Base-by-base conservation (phyloP, 2,329 filamentous ascomycete genomes). In the Endocalyx cinctus region DNA sequence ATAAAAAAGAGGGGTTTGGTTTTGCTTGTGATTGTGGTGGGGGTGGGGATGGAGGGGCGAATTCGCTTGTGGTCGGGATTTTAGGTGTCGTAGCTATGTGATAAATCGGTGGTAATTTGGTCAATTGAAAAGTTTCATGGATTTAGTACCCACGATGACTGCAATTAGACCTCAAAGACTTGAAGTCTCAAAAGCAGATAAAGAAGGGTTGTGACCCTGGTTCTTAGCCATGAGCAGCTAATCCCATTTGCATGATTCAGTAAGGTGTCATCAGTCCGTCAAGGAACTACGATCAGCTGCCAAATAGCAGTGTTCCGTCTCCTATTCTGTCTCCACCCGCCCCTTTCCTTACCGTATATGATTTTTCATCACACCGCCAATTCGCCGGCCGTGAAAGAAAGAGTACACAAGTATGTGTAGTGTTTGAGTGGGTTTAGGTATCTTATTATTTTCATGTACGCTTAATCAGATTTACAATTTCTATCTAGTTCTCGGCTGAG, bases 241-340 rank as follows among this genome's bases (percentile, higher is more conserved):
- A n/a, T 20, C 18, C 20, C 8, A 23, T 31, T 19, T 31, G 29
- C 29, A 31, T 31, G 29, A 31, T 20, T 19, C 29, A 31, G 13
- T 8, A 18, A 19, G 15, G 16, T 19, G 29, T 31, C 29, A 20
- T 10, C 29, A 18, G 29, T 13, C 29, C 29, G 29, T n/a, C 20
- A 23, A n/a, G n/a, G n/a, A n/a, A n/a, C n/a, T n/a, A n/a, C n/a
- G n/a, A n/a, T n/a, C n/a, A n/a, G n/a, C n/a, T n/a, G n/a, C n/a
- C n/a, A n/a, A n/a, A n/a, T n/a, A n/a, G n/a, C n/a, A n/a, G n/a
- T n/a, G n/a, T n/a, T n/a, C n/a, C n/a, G n/a, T n/a, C n/a, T n/a
- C n/a, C n/a, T n/a, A n/a, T n/a, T n/a, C n/a, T n/a, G n/a, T n/a
- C n/a, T n/a, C n/a, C n/a, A n/a, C n/a, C n/a, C n/a, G n/a, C n/a